Base-by-base conservation (phyloP, 2,329 filamentous ascomycete genomes). In the Curvularia sp. region DNA sequence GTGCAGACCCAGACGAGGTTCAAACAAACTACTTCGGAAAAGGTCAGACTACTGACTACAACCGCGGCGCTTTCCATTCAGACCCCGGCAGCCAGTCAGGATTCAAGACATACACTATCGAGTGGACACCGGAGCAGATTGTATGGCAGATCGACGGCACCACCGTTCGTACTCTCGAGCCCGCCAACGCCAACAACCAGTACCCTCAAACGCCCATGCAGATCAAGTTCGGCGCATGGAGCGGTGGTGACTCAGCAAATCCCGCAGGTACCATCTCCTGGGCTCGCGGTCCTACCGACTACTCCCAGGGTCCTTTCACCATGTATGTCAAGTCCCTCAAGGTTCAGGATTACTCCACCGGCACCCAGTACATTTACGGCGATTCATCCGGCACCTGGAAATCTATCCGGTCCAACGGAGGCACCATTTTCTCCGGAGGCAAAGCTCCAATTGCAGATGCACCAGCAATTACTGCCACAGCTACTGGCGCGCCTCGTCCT, bases 201-300 rank as follows among this genome's bases (percentile, higher is more conserved):
- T 99, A 96, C 74, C 95, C 95, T 7, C 95, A 99, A 80, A 93
- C 93, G 0, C 95, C 95, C 4, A 97, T 97, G 92, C 90, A 93
- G 79, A 81, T 98, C 79, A 96, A 94, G 79, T 88, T 98, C 69
- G 95, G 95, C 60, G 83, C 90, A 56, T 99, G 95, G 95, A 88
- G 92, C 53, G 95, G 93, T 71, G 95, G 95, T 67, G 95, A 98
- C 77, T 79, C 92, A 0, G 83, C 83, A 28, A 97, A 98, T 77
- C 73, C 88, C 0, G 76, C 84, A 13, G 95, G 95, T 57, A 98
- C 94, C 15, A 92, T 98, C 69, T 83, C 87, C 64, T 99, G 95
- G 95, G 91, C 95, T 56, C 86, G 89, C 55, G 95, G 95, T 13
- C 84, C 86, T 49, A 97, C 92, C 49, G 88, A 97, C 79, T 99